Evolutionary conservation across 2,329 filamentous ascomycete genomes (phyloP), one percentile per base, ranked within the genome.

Genomic region (Anisogramma anomala): DNA sequence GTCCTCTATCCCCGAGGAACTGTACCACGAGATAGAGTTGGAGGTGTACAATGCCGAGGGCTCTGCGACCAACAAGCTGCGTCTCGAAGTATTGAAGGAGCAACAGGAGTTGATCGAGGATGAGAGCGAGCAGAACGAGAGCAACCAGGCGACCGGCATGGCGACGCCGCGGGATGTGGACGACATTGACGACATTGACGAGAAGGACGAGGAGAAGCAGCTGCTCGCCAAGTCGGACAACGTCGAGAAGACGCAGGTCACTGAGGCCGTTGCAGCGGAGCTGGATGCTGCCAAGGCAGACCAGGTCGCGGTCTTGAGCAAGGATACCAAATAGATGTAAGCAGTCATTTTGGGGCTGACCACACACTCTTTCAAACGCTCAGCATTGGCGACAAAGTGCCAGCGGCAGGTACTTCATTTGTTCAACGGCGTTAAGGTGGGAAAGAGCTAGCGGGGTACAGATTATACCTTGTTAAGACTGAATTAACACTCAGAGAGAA

Each of bases 11-110:
- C 91, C 91, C 3, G 91, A 98, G 63, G 91, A 98, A 62, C 73
- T 98, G 30, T 98, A 93, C 84, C 91, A 98, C 71, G 91, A 98
- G 69, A 95, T 98, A 49, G 91, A 96, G 65, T 82, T 98, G 23
- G 91, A 98, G 67, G 87, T 98, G 8, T 86, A 95, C 71, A 94
- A 82, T 47, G 88, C 89, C 36, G 91, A 98, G 66, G 91, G 91
- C 47, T 89, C 88, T 9, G 91, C 91, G 18, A 98, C 91, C 50
- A 98, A 98, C 76, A 95, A 93, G 74, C 91, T 96, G 71, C 83
- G 91, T 60, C 82, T 98, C 31, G 91, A 98, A 68, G 91, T 98
- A 13, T 74, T 98, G 58, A 93, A 87, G 74, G 91, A 98, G 68
- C 91, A 98, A 68, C 84, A 98, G 62, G 91, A 95, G 60, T 77